phyloP scores from a whole-genome alignment of 2,329 filamentous ascomycete species.

The Fonsecaea pugnacius region DNA sequence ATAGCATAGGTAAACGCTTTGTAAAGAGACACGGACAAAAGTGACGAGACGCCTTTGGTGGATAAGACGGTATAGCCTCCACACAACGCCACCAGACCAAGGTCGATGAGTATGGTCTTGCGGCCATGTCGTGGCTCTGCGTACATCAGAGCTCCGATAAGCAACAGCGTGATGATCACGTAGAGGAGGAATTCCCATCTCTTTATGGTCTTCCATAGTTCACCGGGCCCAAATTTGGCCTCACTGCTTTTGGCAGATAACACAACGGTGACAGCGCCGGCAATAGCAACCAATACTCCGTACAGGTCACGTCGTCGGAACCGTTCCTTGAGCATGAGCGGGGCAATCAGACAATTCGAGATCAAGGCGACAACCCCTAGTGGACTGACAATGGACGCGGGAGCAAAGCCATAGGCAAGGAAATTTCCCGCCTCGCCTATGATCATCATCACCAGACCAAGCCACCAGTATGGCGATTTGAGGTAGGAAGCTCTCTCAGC shows the following conservation, averaged over 20 bases:
- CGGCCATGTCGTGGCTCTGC: slow-evolving; percentile 82
- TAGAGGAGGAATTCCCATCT: slow-evolving; percentile 91
- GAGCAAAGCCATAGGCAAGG: slow-evolving; percentile 94
- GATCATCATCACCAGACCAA: slow-evolving; percentile 88
- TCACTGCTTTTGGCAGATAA: slow-evolving; percentile 88
- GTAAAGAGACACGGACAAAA: slow-evolving; percentile 89
- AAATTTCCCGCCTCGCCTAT: slow-evolving; percentile 96
- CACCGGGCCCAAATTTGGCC: slow-evolving; percentile 84
- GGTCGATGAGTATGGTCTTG: slow-evolving; percentile 84
- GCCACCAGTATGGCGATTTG: slow-evolving; percentile 93
- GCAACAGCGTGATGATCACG: slow-evolving; percentile 70
- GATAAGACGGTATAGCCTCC: slow-evolving; percentile 96
- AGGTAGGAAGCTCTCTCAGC: slow-evolving; percentile 73
- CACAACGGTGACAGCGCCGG: slow-evolving; percentile 88
- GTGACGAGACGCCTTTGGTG: slow-evolving; percentile 93
- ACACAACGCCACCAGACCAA: slow-evolving; percentile 90
- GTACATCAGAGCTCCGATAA: slow-evolving; percentile 80
- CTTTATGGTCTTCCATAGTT: slow-evolving; percentile 87
- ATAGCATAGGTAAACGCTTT: slow-evolving; percentile 88
- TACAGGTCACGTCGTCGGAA: slow-evolving; percentile 84
- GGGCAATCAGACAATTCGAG: slow-evolving; percentile 95
- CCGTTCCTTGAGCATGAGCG: slow-evolving; percentile 86
- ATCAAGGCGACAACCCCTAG: slow-evolving; percentile 95
- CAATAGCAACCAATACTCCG: slow-evolving; percentile 85
- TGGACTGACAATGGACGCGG: slow-evolving; percentile 94